Evolutionary conservation across 352 stramenopile species (phyloP), one percentile per base, ranked within the genome.

Genomic region (Globisporangium canariense): DNA sequence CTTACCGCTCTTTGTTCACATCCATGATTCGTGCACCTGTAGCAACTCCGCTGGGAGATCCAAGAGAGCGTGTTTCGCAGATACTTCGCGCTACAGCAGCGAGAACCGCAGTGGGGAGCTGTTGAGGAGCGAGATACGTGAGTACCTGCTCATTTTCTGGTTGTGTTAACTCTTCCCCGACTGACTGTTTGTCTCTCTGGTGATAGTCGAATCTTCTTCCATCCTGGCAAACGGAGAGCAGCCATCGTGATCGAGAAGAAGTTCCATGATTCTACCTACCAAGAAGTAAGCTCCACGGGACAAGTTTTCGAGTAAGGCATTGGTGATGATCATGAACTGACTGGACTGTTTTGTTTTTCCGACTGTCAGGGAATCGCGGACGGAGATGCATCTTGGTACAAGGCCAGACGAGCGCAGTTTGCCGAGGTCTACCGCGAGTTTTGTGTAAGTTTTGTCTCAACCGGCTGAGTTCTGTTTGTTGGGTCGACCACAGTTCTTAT

Each of bases 31-130:
- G 2, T 28, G 2, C 25, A 28, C 25, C 25, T 28, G 25, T 28
- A 91, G 83, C 73, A 81, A 76, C 67, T 88, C 43, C 79, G 79
- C 51, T 90, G 79, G 79, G 76, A 85, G 41, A 76, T 91, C 14
- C 83, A 88, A 66, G 60, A 86, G 58, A 74, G 88, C 55, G 74
- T 88, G 22, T 90, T 89, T 47, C 68, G 84, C 52, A 65, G 76
- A 32, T 88, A 89, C 67, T 80, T 78, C 56, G 67, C 82, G 32
- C 70, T 89, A 32, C 69, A 75, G 64, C 70, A 88, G 43, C 80
- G 74, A 52, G 71, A 86, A 50, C 69, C 74, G 5, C 71, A 89
- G 34, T 90, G 78, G 83, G 83, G 83, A 3, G 67, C 59, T 25
- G 58, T 90, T 9, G 76, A 89, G 43, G 71, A 81, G 62, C 69